Evolutionary conservation across 2,329 filamentous ascomycete genomes (phyloP).

Genomic region (Aspergillus vadensis): DNA sequence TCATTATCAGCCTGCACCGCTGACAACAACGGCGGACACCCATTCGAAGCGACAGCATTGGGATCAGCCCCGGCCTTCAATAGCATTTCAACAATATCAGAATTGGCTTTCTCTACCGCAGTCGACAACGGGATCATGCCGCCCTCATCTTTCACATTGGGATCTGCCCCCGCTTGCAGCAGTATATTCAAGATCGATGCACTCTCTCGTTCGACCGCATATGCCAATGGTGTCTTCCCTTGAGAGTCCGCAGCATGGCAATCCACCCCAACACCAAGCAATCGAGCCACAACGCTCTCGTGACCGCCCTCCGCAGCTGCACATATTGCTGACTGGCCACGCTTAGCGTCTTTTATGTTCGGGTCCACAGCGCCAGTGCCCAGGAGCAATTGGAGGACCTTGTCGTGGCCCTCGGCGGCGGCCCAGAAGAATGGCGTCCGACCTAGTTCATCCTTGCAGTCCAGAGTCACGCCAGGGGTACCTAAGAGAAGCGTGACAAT

Average conservation of each 20-base stretch:
- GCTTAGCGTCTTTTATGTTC: constrained; percentile 14
- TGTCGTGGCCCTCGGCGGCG: constrained; percentile 26
- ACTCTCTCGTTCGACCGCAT: constrained; percentile 20
- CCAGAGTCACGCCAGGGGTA: constrained; percentile 26
- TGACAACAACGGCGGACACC: constrained; percentile 16
- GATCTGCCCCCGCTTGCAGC: constrained; percentile 18
- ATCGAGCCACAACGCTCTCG: constrained; percentile 16
- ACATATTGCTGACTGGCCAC: constrained; percentile 20
- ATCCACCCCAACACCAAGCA: constrained; percentile 18
- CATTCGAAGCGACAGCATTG: constrained; percentile 13
- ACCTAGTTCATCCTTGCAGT: constrained; percentile 20
- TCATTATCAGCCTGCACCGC: constrained; percentile 25
- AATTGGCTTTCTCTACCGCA: constrained; percentile 24
- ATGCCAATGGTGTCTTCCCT: constrained; percentile 21
- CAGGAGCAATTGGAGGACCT: constrained; percentile 24
- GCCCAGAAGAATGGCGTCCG: constrained; percentile 28
- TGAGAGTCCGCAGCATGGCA: constrained; percentile 17
- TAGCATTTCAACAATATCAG: constrained; percentile 24
- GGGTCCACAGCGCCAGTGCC: constrained; percentile 18
- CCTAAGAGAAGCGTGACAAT: constrained; percentile 25
- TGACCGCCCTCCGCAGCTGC: constrained; percentile 22
- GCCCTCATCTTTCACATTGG: constrained; percentile 17
- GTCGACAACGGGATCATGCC: constrained; percentile 19
- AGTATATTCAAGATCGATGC: constrained; percentile 18
- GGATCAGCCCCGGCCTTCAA: constrained; percentile 20